A percentile compares a stretch with the other conserved stretches of the same genome.
phyloP scores from a whole-genome alignment of 257 asterid species.

The Ilex aquifolium region DNA sequence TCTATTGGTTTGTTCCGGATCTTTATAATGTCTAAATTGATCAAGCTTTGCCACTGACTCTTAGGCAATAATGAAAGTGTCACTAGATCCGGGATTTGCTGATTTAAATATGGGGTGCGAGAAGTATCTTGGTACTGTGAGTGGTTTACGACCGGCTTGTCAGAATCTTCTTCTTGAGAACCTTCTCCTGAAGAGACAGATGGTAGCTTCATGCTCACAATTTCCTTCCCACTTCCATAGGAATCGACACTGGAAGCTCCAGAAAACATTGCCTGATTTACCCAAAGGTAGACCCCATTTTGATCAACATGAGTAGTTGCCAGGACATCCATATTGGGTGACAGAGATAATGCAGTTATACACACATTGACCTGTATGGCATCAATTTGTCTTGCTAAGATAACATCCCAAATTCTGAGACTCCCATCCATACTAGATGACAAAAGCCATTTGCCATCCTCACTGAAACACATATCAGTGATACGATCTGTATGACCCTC shows the following conservation, averaged over 20 bases:
- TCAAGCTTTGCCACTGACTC: conserved; percentile 94
- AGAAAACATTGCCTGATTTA: conserved; percentile 82
- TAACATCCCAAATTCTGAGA: conserved; percentile 84
- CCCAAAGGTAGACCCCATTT: conserved; percentile 88
- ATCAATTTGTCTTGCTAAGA: conserved; percentile 77
- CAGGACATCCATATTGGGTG: conserved; percentile 86
- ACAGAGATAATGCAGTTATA: conserved; percentile 70
- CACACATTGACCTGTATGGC: conserved; percentile 74
- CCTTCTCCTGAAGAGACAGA: conserved; percentile 47
- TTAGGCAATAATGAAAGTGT: conserved; percentile 83
- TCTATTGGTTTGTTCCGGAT: conserved; percentile 91
- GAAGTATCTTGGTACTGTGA: conserved; percentile 27
- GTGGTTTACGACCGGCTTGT: conserved; percentile 23
- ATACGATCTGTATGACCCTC: conserved; percentile 87
- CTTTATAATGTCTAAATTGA: conserved; percentile 82
- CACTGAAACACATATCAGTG: conserved; percentile 82
- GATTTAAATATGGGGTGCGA: conserved; percentile 20
- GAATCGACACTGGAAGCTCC: conserved; percentile 44
- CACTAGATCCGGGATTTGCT: conserved; percentile 75
- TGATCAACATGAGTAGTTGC: conserved; percentile 87
- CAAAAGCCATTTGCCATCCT: conserved; percentile 94
- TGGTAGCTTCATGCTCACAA: conserved; percentile 53
- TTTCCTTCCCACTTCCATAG: conserved; percentile 67
- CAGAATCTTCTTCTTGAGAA: conserved; percentile 28
- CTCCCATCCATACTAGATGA: conserved; percentile 95